Base-by-base conservation (phyloP, 2,329 filamentous ascomycete species). In the Dactylella cylindrospora region DNA sequence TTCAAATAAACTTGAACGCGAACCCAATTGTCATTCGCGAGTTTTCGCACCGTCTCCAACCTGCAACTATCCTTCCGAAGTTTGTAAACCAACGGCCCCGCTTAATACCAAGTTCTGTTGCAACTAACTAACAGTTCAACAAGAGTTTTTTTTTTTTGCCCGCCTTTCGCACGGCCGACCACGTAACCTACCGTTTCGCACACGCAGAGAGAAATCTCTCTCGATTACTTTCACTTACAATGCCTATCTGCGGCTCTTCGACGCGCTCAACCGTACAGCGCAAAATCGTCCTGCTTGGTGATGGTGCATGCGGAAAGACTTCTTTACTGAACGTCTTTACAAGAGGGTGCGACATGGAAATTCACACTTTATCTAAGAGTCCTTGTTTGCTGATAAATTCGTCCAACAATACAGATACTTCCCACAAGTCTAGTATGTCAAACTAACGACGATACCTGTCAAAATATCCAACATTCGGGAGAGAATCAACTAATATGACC, bases 301-400 rank as follows among this genome's bases (percentile, higher is more conserved):
- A 97, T 73, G 91, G 91, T 79, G 91, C 91, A 69, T 94, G 87
- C 75, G 91, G 91, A 72, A 98, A 98, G 80, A 98, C 93, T 51
- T 96, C 90, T 67, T 76, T 97, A 71, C 77, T 98, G 70, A 98
- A 98, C 73, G 93, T 98, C 73, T 98, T 98, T 76, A 98, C 93
- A 68, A 84, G 91, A 86, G 91, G 91, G 86, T 94, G 77, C 69
- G 83, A 77, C 29, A 9, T 17, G 3, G 17, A 12, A 13, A 40
- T 22, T 10, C 25, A 33, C 28, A 45, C 39, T 39, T 64, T 31
- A 60, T 26, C 25, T 45, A 25, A 17, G 33, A 12, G 25, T 15
- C 41, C 20, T 8, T 4, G 20, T 45, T 33, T 59, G 32, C 65
- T 67, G 60, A 67, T 52, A 39, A 9, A 17, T 39, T 28, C 39